Evolutionary conservation across 768 basidiomycete species (phyloP).

Genomic region (Tylopilus felleus): DNA sequence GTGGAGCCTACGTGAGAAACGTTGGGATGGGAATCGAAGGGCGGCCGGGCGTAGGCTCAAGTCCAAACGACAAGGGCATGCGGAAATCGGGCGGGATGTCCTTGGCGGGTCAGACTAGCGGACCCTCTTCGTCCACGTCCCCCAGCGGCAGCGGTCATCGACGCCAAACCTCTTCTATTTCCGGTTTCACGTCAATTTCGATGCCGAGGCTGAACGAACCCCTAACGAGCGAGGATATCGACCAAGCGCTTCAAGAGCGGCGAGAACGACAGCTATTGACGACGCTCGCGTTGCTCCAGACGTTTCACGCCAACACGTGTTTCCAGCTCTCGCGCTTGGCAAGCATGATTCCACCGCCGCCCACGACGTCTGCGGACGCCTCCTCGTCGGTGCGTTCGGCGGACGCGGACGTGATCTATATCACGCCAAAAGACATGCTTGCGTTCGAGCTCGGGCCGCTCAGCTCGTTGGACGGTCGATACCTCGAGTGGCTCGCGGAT

Average conservation of each 20-base stretch:
- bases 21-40: slow-evolving; percentile 74
- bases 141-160: slow-evolving; percentile 26
- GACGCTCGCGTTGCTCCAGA: slow-evolving; percentile 60
- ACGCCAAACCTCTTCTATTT: slow-evolving; percentile 34
- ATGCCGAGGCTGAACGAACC: slow-evolving; percentile 30
- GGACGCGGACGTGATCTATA: slow-evolving; percentile 34
- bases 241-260: slow-evolving; percentile 21
- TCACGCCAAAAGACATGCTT: slow-evolving; percentile 61
- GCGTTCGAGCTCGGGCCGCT: slow-evolving; percentile 72
- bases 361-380: neutral
- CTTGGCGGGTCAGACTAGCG: slow-evolving; percentile 36
- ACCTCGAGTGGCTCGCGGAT: slow-evolving; percentile 72
- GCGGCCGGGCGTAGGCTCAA: slow-evolving; percentile 33
- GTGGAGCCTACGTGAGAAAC: slow-evolving; percentile 45
- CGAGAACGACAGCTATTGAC: slow-evolving; percentile 38
- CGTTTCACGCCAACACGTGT: slow-evolving; percentile 62
- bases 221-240: slow-evolving; percentile 1
- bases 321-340: slow-evolving; percentile 52
- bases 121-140: slow-evolving; percentile 25
- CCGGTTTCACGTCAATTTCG: slow-evolving; percentile 16
- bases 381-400: slow-evolving; percentile 1
- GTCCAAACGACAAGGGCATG: slow-evolving; percentile 36
- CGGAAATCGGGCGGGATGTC: slow-evolving; percentile 51
- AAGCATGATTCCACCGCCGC: slow-evolving; percentile 21
- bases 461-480: slow-evolving; percentile 66